Conservation (phyloP, 129 eudicot genomes). For the Flaveria brownii region DNA sequence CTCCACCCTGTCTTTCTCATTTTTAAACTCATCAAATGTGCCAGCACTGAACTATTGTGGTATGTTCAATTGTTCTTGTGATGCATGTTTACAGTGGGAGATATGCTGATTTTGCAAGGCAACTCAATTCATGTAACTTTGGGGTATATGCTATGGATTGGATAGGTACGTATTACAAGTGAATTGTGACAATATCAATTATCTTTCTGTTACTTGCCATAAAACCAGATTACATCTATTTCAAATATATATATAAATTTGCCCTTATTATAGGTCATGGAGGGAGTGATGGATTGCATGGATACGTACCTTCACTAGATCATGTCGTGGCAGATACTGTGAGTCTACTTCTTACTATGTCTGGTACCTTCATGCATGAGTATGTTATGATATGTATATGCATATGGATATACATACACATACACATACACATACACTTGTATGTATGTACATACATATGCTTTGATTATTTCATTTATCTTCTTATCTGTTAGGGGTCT, state of each 20-base stretch:
- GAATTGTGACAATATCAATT: not conserved
- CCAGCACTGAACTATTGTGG: not conserved
- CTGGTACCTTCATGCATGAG: not conserved
- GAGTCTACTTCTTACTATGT: constrained; percentile 41
- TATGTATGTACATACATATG: not conserved
- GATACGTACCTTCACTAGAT: constrained; percentile 95
- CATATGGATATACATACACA: not conserved
- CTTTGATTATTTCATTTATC: not conserved
- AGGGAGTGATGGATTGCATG: constrained; percentile 98
- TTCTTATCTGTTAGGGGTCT: constrained; percentile 52
- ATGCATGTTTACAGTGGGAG: constrained; percentile 69
- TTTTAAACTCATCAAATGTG: not conserved
- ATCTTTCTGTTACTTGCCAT: constrained; percentile 16
- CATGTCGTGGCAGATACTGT: constrained; percentile 96
- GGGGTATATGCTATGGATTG: constrained; percentile 98
- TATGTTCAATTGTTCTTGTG: constrained; percentile 7
- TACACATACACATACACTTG: not conserved
- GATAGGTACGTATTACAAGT: constrained; percentile 57
- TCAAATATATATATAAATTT: not conserved
- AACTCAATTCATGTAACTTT: constrained; percentile 70
- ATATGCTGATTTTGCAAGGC: constrained; percentile 85
- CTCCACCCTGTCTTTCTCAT: not conserved
- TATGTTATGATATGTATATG: not conserved
- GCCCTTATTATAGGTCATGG: constrained; percentile 69
- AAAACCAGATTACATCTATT: not conserved